A percentile compares a stretch with the other conserved stretches of the same genome.
These are phyloP conservation scores for Cystobasidiaceae sp. DNA, from an alignment of 1,284 basidiomycete genomes.

Conservation along the genomic window DNA sequence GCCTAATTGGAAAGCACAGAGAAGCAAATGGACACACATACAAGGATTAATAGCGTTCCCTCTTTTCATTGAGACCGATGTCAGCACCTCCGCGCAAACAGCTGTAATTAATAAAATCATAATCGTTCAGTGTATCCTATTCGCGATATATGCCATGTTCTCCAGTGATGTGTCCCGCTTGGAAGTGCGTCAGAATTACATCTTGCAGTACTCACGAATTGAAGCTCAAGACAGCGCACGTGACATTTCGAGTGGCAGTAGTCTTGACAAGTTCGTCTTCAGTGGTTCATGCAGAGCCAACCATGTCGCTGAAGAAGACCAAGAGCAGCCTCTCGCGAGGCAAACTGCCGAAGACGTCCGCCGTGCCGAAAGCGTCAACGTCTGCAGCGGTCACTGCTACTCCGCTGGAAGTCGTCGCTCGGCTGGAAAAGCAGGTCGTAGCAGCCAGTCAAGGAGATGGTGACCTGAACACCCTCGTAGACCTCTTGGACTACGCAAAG, in stretches of 20 bases:
- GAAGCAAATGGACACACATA: neutral
- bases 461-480: conserved; percentile 68
- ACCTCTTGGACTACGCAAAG: conserved; percentile 59
- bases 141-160: too few relatives aligned
- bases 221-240: too few relatives aligned
- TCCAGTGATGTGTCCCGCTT: too few relatives aligned
- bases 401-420: neutral
- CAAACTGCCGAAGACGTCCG: too few relatives aligned
- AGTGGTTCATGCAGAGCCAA: neutral
- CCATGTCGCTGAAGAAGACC: neutral
- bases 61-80: too few relatives aligned
- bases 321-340: too few relatives aligned
- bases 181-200: too few relatives aligned
- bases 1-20: neutral
- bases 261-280: neutral
- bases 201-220: too few relatives aligned
- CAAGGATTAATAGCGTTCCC: too few relatives aligned
- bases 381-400: neutral
- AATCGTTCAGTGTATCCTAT: too few relatives aligned
- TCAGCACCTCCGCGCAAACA: too few relatives aligned
- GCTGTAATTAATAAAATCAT: too few relatives aligned
- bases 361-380: conserved; percentile 2
- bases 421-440: conserved; percentile 6
- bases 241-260: neutral
- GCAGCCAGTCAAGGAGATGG: neutral